Evolutionary conservation across 371 early-diverging fungal species (phyloP).

Genomic region (Catenaria anguillulae): DNA sequence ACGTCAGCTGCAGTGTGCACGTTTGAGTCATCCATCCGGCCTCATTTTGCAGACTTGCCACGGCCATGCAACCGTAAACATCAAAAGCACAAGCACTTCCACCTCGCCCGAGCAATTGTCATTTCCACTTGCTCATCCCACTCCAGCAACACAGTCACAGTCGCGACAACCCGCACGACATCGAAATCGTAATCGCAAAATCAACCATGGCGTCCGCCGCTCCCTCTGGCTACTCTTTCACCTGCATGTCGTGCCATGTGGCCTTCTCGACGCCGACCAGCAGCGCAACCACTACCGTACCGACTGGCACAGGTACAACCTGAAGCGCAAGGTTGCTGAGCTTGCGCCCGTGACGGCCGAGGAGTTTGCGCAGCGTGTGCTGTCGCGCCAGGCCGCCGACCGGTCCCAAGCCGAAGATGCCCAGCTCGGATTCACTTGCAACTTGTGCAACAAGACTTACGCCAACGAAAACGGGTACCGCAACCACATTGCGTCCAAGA

Average conservation of each 20-base stretch:
- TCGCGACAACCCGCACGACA: too few relatives aligned
- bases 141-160: too few relatives aligned
- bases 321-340: constrained; percentile 81
- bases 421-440: constrained; percentile 18
- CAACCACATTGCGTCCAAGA: constrained; percentile 77
- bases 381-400: constrained; percentile 30
- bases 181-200: too few relatives aligned
- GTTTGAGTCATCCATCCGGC: too few relatives aligned
- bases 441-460: constrained; percentile 45
- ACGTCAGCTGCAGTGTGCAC: too few relatives aligned
- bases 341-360: constrained; percentile 65
- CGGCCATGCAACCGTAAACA: too few relatives aligned
- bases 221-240: too few relatives aligned
- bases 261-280: constrained; percentile 61
- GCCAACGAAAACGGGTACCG: constrained; percentile 62
- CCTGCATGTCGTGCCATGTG: constrained; percentile 74
- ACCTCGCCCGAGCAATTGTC: too few relatives aligned
- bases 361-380: constrained; percentile 58
- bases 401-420: constrained; percentile 11
- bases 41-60: too few relatives aligned
- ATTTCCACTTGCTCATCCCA: too few relatives aligned
- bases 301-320: constrained; percentile 97
- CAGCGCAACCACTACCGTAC: constrained; percentile 81
- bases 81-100: too few relatives aligned
- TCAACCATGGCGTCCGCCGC: too few relatives aligned